Base-by-base conservation (phyloP, 805 yeast species). In the Kregervanrija fluxuum region DNA sequence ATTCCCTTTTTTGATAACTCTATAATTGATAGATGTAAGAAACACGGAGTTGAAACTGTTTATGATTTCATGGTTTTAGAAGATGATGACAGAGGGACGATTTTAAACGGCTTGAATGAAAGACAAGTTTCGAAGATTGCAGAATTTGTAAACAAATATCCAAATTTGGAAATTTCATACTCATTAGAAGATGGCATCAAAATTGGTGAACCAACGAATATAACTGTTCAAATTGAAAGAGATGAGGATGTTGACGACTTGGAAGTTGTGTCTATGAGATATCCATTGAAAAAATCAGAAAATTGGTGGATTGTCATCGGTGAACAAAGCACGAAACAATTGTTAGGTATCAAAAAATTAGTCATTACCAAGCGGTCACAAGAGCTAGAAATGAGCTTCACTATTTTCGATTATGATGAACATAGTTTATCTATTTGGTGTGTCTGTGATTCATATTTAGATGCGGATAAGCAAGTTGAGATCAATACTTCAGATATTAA, bases 261-360 rank as follows among this genome's bases (percentile, higher is more conserved):
- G 35, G 60, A 63, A 2, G 91, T 83, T 2, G 71, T 70, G 10
- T 68, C 87, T 5, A 74, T 77, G n/a, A 61, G 55, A 37, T 86
- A 69, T 57, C 90, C 95, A 4, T 64, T 57, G 40, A 57, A 67
- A 2, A 87, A 84, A 63, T 59, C 68, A 8, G 93, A 85, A 56
- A 73, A 70, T 47, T 77, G 97, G 98, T 90, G 97, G 95, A 59
- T 91, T 15, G 82, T 91, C 6, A 63, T 90, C 35, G 97, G 98
- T 5, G 85, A 85, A 49, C 55, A 73, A 1, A 58, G 64, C 1
- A 67, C 73, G 0, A 77, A 73, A 46, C 83, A 82, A 54, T 61
- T 91, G 32, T 82, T 79, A 52, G 90, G 88, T 0, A 80, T 88
- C 48, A 83, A 82, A 58, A 84, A 82, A 58, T 69, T 84, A 1